Conservation (phyloP, 2,329 filamentous ascomycete species). For the Zalaria sp. region DNA sequence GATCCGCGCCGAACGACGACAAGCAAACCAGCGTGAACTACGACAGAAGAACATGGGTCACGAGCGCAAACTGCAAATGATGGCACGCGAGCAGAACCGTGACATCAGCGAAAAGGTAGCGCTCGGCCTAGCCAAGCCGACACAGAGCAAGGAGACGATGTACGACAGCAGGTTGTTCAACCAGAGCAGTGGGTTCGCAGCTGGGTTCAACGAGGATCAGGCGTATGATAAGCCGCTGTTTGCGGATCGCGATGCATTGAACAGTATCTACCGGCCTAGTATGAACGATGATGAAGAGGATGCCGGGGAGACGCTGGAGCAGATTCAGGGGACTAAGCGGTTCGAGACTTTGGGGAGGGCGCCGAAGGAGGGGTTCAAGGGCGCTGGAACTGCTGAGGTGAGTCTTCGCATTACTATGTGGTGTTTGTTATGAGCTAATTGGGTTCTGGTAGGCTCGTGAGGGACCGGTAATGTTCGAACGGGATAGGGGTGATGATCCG, state of each 20-base stretch:
- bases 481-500: constrained; percentile 61
- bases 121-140: constrained; percentile 85
- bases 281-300: constrained; percentile 60
- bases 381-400: constrained; percentile 64
- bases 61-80: constrained; percentile 78
- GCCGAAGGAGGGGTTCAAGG: constrained; percentile 69
- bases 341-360: constrained; percentile 82
- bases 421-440: too few relatives aligned
- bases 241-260: constrained; percentile 87
- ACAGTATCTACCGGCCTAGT: constrained; percentile 78
- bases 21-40: constrained; percentile 77
- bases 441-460: constrained; percentile 39
- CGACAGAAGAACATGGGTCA: constrained; percentile 92
- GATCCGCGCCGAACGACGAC: constrained; percentile 60
- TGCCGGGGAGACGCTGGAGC: constrained; percentile 67
- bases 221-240: constrained; percentile 95
- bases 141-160: constrained; percentile 84
- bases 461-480: constrained; percentile 93
- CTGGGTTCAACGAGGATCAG: constrained; percentile 95
- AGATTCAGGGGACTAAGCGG: constrained; percentile 70
- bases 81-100: constrained; percentile 88
- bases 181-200: constrained; percentile 77
- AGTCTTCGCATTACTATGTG: too few relatives aligned
- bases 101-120: constrained; percentile 97
- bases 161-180: constrained; percentile 95